These are phyloP conservation scores for Syzygium oleosum DNA, from an alignment of 345 rosid species.

Conservation along the genomic window DNA sequence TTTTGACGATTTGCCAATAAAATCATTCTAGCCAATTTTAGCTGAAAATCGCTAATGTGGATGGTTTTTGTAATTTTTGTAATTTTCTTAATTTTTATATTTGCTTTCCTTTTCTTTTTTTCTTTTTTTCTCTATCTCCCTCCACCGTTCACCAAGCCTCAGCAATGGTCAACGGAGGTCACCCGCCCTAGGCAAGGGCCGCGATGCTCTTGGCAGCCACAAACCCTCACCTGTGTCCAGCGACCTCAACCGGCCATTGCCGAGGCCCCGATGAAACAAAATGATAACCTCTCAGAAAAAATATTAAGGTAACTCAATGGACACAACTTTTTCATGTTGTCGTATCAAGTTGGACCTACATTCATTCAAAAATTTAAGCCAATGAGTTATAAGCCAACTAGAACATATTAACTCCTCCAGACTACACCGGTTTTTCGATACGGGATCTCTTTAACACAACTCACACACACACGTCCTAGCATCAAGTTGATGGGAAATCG, in stretches of 20 bases:
- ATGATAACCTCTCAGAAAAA: not conserved
- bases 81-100: not conserved
- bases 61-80: not conserved
- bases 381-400: not conserved
- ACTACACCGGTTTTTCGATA: not conserved
- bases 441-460: rapidly evolving
- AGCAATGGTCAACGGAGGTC: rapidly evolving
- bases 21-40: not conserved
- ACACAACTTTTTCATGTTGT: rapidly evolving
- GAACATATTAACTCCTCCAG: not conserved
- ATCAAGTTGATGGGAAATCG: not conserved
- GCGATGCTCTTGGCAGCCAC: not conserved
- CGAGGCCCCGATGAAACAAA: rapidly evolving
- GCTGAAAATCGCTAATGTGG: rapidly evolving
- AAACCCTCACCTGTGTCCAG: not conserved
- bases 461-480: not conserved
- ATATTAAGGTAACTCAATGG: too few relatives aligned
- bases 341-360: not conserved
- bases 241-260: rapidly evolving
- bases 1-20: rapidly evolving
- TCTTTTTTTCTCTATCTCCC: not conserved
- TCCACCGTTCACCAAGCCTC: not conserved
- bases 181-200: rapidly evolving
- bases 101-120: not conserved
- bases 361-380: not conserved